Evolutionary conservation across 2,329 filamentous ascomycete species (phyloP).

Genomic region (Botrytis aclada): DNA sequence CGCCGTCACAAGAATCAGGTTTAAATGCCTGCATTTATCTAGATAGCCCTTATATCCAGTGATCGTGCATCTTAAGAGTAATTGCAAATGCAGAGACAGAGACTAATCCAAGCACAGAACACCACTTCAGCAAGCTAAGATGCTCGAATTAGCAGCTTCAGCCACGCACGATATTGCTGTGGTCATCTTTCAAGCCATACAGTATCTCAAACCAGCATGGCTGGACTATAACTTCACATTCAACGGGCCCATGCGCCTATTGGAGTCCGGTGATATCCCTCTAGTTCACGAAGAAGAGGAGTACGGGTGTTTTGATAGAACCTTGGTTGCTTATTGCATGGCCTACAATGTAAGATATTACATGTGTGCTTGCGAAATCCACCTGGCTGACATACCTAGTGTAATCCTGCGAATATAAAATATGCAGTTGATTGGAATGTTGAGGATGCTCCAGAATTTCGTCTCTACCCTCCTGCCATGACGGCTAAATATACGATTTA

Average conservation of each 20-base stretch:
- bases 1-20: neutral
- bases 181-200: slow-evolving; percentile 57
- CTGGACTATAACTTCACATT: slow-evolving; percentile 60
- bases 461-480: slow-evolving; percentile 55
- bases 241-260: slow-evolving; percentile 54
- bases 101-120: slow-evolving; percentile 30
- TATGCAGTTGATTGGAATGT: slow-evolving; percentile 59
- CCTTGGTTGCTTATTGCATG: slow-evolving; percentile 65
- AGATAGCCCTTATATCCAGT: neutral
- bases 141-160: slow-evolving; percentile 60
- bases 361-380: neutral
- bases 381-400: slow-evolving; percentile 23
- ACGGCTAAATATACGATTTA: slow-evolving; percentile 54
- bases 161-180: slow-evolving; percentile 63
- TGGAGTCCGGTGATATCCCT: slow-evolving; percentile 45
- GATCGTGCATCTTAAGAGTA: neutral
- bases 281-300: slow-evolving; percentile 55
- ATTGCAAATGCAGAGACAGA: neutral
- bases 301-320: slow-evolving; percentile 60
- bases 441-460: slow-evolving; percentile 66
- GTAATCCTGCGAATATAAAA: slow-evolving; percentile 62
- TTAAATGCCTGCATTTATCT: neutral
- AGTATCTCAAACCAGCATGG: slow-evolving; percentile 64
- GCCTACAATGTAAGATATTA: slow-evolving; percentile 54
- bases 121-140: slow-evolving; percentile 53